Percentiles rank a stretch among this genome's conserved stretches.
These are phyloP conservation scores for Vitis labrusca DNA, from an alignment of 164 flowering plant genomes.

Conservation along the genomic window DNA sequence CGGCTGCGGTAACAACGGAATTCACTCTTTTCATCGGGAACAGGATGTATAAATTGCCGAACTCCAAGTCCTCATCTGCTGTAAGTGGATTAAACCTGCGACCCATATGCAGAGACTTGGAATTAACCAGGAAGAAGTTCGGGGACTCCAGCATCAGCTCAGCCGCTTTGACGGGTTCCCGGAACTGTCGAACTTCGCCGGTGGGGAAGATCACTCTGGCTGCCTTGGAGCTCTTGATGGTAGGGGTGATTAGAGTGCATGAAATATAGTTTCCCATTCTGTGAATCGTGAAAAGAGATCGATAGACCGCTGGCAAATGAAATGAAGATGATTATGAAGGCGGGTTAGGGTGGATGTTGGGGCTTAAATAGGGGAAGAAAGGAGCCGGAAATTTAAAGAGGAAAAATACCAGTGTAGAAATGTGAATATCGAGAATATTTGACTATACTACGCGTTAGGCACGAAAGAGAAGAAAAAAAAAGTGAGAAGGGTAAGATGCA, in stretches of 20 bases:
- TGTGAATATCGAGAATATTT: not conserved
- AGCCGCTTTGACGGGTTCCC: conserved; percentile 44
- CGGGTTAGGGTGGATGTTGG: not conserved
- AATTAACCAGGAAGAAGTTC: conserved; percentile 34
- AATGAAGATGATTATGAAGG: not conserved
- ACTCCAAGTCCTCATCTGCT: conserved; percentile 66
- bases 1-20: conserved; percentile 41
- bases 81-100: conserved; percentile 45
- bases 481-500: not conserved
- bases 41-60: conserved; percentile 49
- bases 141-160: conserved; percentile 67
- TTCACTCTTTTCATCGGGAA: conserved; percentile 57
- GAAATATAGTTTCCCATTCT: conserved; percentile 56
- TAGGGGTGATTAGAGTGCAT: conserved; percentile 28
- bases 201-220: conserved; percentile 48
- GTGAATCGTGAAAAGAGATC: not conserved
- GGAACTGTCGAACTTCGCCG: conserved; percentile 45
- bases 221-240: conserved; percentile 23
- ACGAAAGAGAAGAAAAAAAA: not conserved
- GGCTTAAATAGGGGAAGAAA: not conserved
- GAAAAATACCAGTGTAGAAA: too few species aligned
- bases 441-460: conserved; percentile 6
- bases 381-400: not conserved
- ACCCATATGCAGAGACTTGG: conserved; percentile 43
- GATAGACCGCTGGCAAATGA: not conserved